A percentile compares a stretch with the other conserved stretches of the same genome.
Evolutionary conservation across 768 basidiomycete genomes (phyloP).

Genomic region (Leccinum aurantiacum): DNA sequence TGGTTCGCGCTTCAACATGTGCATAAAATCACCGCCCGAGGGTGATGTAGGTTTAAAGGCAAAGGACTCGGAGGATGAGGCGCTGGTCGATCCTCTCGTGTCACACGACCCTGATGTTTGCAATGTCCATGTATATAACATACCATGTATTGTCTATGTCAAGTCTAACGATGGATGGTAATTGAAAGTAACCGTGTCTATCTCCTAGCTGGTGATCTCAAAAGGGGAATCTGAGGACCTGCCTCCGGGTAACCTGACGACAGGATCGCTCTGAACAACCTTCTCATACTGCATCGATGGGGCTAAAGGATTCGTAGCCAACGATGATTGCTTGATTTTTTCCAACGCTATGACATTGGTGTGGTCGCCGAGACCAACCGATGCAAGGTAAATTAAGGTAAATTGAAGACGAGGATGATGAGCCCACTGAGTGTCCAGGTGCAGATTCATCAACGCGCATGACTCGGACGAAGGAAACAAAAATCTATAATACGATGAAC

Average conservation of each 20-base stretch:
- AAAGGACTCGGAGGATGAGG: background rate
- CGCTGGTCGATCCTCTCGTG: background rate
- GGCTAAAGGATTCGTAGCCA: constrained; percentile 27
- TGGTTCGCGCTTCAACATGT: constrained; percentile 43
- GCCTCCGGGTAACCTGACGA: constrained; percentile 39
- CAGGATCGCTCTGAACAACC: constrained; percentile 1
- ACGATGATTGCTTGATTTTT: constrained; percentile 43
- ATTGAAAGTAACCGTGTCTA: background rate
- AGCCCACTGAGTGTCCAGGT: background rate
- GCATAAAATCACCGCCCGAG: constrained; percentile 14
- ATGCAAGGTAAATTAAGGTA: constrained; percentile 23
- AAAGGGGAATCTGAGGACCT: constrained; percentile 2
- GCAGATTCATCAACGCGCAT: constrained; percentile 48
- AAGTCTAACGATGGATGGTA: background rate
- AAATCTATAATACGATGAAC: constrained; percentile 65
- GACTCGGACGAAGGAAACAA: background rate
- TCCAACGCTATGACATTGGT: constrained; percentile 57
- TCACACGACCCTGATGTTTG: constrained; percentile 1
- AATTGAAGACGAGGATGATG: constrained; percentile 30
- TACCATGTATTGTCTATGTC: constrained; percentile 6
- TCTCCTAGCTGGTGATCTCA: background rate
- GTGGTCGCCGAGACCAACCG: constrained; percentile 38
- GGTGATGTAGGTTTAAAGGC: constrained; percentile 19
- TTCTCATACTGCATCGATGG: too few species aligned
- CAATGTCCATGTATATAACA: constrained; percentile 13